Evolutionary conservation across 78 protist species (phyloP).

Genomic region (Blattamonas nauphoetae): DNA sequence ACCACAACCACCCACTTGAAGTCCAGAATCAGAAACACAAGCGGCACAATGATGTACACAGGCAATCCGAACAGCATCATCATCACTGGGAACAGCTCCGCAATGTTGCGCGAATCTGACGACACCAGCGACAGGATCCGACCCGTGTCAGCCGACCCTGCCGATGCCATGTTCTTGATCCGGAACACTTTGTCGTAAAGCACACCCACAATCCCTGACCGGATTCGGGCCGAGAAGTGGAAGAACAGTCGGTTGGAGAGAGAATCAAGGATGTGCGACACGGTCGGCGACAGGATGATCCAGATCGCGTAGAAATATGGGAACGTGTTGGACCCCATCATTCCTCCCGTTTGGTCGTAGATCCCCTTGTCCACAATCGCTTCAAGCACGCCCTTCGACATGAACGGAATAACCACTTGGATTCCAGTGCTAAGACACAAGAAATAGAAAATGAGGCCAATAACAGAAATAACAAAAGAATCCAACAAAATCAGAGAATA

Average conservation of each 20-base stretch:
- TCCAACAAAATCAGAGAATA: too few relatives aligned
- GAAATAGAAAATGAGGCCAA: too few relatives aligned
- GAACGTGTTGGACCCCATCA: background rate
- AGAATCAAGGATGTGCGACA: background rate
- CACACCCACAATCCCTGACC: background rate
- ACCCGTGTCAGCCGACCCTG: background rate
- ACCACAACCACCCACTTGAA: too few relatives aligned
- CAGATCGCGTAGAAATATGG: background rate
- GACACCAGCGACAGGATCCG: background rate
- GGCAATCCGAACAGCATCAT: background rate
- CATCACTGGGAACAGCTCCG: background rate
- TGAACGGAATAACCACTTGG: background rate
- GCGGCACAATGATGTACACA: background rate
- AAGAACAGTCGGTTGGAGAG: background rate
- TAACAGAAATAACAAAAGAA: too few relatives aligned
- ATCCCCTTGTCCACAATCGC: background rate
- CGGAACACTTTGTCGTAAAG: background rate
- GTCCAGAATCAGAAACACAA: background rate
- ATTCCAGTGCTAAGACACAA: too few relatives aligned
- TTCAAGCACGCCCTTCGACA: background rate
- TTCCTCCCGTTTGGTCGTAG: background rate
- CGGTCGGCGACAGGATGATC: background rate
- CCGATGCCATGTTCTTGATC: background rate
- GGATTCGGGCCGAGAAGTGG: background rate
- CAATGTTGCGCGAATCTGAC: background rate